Percentiles rank a stretch among this genome's conserved stretches.
Conservation (phyloP, 1,284 basidiomycete genomes). For the Cryptococcus amylolentus region DNA sequence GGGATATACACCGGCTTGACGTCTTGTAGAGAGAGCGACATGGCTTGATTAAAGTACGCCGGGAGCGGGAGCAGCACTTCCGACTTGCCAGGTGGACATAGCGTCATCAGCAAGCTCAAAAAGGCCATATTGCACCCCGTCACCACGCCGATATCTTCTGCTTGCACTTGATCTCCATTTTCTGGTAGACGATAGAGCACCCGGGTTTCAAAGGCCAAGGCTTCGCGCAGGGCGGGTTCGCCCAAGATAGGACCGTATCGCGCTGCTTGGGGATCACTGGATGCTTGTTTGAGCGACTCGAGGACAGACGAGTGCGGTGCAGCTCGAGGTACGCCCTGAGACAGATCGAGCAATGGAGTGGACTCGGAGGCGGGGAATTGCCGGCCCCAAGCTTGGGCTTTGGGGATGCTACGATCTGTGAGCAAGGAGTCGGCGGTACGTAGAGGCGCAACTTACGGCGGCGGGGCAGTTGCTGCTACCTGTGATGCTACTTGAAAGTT, state of each 20-base stretch:
- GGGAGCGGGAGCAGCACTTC: constrained; percentile 73
- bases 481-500: constrained; percentile 30
- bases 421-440: not conserved
- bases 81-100: constrained; percentile 67
- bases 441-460: constrained; percentile 21
- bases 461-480: constrained; percentile 31
- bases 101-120: constrained; percentile 46
- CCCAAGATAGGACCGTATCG: constrained; percentile 69
- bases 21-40: constrained; percentile 66
- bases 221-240: constrained; percentile 58
- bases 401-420: constrained; percentile 59
- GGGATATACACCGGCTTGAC: constrained; percentile 63
- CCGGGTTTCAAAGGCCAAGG: constrained; percentile 65
- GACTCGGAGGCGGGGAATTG: constrained; percentile 51
- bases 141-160: constrained; percentile 29
- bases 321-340: constrained; percentile 65
- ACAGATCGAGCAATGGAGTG: constrained; percentile 65
- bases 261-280: constrained; percentile 53
- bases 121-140: constrained; percentile 52
- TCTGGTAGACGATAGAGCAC: constrained; percentile 55
- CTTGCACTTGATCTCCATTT: constrained; percentile 1
- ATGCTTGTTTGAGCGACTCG: constrained; percentile 54
- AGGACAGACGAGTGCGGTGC: constrained; percentile 61
- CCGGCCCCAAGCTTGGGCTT: constrained; percentile 63
- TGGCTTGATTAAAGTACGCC: constrained; percentile 79